phyloP scores from a whole-genome alignment of 2,329 filamentous ascomycete species.

The Raffaelea albimanens region DNA sequence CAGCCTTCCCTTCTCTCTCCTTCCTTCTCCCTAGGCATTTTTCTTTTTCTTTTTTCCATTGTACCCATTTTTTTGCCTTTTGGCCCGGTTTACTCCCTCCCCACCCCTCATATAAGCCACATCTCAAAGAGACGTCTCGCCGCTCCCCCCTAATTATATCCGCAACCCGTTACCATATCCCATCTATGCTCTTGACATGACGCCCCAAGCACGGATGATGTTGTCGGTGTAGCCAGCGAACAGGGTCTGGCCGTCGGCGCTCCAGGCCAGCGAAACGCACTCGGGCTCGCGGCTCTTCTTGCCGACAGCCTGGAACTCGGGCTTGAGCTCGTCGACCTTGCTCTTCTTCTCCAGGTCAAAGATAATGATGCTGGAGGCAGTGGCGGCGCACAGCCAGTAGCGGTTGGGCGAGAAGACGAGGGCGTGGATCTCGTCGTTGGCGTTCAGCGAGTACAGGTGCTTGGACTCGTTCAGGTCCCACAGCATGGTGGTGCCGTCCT shows the following conservation, averaged over 20 bases:
- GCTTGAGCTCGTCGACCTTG: conserved; percentile 99
- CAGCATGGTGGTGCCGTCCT: conserved; percentile 99
- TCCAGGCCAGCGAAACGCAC: conserved; percentile 96
- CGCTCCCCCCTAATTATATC: conserved; percentile 1
- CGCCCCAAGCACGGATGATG: conserved; percentile 95
- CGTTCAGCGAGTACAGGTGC: conserved; percentile 99
- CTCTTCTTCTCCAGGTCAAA: conserved; percentile 99
- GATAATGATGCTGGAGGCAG: conserved; percentile 97
- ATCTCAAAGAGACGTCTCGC: neutral
- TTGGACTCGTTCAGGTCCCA: conserved; percentile 99
- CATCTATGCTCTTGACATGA: conserved; percentile 94
- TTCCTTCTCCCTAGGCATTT: no score
- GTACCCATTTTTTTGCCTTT: neutral
- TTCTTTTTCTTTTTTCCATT: no score
- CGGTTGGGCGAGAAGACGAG: conserved; percentile 99
- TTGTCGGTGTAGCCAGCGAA: conserved; percentile 99
- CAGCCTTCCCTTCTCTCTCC: no score
- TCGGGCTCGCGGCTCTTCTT: conserved; percentile 99
- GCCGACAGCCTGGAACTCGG: conserved; percentile 88
- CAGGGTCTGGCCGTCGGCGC: conserved; percentile 95
- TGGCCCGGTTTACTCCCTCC: neutral
- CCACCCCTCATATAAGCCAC: neutral
- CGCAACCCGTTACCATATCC: no score
- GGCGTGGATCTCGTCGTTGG: conserved; percentile 99
- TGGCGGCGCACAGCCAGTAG: conserved; percentile 99